Evolutionary conservation across 2,329 filamentous ascomycete species (phyloP), one percentile per base, ranked within the genome.

Genomic region (Aspergillus quadrilineatus): DNA sequence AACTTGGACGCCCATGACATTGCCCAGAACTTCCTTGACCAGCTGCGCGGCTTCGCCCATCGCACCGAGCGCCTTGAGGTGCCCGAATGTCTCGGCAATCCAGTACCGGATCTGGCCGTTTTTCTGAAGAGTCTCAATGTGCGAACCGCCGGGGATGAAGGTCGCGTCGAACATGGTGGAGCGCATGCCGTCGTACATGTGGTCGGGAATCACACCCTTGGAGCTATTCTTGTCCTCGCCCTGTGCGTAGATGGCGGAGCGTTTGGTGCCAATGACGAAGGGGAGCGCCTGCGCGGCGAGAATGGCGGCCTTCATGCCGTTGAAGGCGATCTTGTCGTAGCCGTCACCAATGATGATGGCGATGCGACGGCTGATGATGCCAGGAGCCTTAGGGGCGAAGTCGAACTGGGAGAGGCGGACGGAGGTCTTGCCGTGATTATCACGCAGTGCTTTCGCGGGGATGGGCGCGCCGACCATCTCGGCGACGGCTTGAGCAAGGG

Each of bases 321-420:
- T 79, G 69, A 89, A 91, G 4, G 86, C 81, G 1, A 81, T 65
- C 1, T 81, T 70, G 63, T 94, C 89, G 67, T 87, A 94, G 1
- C 89, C 89, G 59, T 94, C 89, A 2, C 86, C 89, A 26, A 94
- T 83, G 14, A 94, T 78, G 64, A 94, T 87, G 10, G 88, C 89
- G 4, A 94, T 80, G 37, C 87, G 84, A 1, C 90, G 87, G 1
- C 85, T 85, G 1, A 80, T 83, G 60, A 94, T 90, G 0, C 85
- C 90, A 0, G 87, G 85, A 14, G 78, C 79, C 58, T 79, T 71
- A 0, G 89, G 84, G 1, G 82, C 73, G 66, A 85, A 89, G 7
- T 92, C 89, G 22, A 85, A 71, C 70, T 92, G 89, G 34, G 68
- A 72, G 10, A 89, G 45, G 87, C 77, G 36, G 80, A 81, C 69